Conservation (phyloP, 139 green algal genomes). For the Coelastrella sp. region DNA sequence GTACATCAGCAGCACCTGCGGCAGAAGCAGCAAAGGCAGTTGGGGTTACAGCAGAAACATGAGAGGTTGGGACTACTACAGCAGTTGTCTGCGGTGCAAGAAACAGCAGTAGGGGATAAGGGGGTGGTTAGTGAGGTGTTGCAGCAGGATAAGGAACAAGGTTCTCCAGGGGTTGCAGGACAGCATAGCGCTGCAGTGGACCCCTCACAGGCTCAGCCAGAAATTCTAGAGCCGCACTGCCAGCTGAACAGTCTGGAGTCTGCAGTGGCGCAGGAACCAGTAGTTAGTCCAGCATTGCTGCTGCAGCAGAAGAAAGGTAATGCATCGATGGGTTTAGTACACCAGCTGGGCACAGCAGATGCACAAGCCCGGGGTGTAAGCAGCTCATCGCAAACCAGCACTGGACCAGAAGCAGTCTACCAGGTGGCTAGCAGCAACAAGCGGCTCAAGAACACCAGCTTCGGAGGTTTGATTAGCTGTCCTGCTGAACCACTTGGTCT, state of each 20-base stretch:
- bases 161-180: no score
- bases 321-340: no score
- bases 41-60: no score
- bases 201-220: no score
- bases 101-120: background rate
- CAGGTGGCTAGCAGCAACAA: background rate
- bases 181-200: no score
- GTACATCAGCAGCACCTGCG: background rate
- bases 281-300: no score
- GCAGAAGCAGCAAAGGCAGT: conserved; percentile 5
- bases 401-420: background rate
- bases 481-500: background rate
- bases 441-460: background rate
- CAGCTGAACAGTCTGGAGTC: no score
- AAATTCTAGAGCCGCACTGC: no score
- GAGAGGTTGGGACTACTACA: background rate
- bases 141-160: background rate
- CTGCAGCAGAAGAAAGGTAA: no score
- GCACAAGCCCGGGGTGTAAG: no score
- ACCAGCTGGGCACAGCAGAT: no score
- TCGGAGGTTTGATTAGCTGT: conserved; percentile 15
- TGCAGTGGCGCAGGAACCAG: no score
- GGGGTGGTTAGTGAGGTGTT: background rate
- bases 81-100: background rate
- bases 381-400: background rate